Conservation (phyloP, 139 green algal genomes). For the Edaphochlamys debaryana region DNA sequence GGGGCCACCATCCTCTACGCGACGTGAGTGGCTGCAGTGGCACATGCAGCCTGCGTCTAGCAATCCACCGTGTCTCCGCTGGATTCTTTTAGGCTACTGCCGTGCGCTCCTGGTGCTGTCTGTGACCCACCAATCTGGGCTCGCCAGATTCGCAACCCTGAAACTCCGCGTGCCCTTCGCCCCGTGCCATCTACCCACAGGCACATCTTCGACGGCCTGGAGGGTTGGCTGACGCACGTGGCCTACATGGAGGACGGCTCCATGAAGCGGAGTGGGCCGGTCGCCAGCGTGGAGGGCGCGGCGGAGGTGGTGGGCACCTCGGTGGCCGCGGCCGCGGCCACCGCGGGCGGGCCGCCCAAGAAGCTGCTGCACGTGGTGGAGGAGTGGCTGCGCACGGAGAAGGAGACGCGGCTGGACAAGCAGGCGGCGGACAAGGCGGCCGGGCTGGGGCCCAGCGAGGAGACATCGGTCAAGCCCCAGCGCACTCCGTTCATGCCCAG, state of each 20-base stretch:
- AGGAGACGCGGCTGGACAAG: slow-evolving; percentile 46
- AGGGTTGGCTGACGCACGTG: slow-evolving; percentile 88
- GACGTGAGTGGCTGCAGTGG: no score
- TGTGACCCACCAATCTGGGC: no score
- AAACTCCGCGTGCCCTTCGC: no score
- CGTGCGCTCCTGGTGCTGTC: no score
- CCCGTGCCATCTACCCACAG: no score
- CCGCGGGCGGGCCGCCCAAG: neutral
- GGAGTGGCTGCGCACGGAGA: slow-evolving; percentile 82
- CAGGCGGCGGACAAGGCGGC: neutral
- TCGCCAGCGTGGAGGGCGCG: neutral
- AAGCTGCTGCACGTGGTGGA: slow-evolving; percentile 89
- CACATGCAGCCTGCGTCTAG: no score
- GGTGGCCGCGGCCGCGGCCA: neutral
- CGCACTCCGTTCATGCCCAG: slow-evolving; percentile 69
- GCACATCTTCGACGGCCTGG: slow-evolving; percentile 98
- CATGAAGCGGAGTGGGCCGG: slow-evolving; percentile 60
- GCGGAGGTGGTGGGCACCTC: no score
- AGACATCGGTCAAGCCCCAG: slow-evolving; percentile 46
- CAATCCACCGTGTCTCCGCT: no score
- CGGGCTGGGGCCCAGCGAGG: neutral
- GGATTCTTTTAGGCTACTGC: no score
- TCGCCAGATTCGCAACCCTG: no score
- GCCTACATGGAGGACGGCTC: slow-evolving; percentile 83
- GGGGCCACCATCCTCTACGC: slow-evolving; percentile 93